phyloP scores from a whole-genome alignment of 371 early-diverging fungal genomes.

The Mucor lusitanicus region DNA sequence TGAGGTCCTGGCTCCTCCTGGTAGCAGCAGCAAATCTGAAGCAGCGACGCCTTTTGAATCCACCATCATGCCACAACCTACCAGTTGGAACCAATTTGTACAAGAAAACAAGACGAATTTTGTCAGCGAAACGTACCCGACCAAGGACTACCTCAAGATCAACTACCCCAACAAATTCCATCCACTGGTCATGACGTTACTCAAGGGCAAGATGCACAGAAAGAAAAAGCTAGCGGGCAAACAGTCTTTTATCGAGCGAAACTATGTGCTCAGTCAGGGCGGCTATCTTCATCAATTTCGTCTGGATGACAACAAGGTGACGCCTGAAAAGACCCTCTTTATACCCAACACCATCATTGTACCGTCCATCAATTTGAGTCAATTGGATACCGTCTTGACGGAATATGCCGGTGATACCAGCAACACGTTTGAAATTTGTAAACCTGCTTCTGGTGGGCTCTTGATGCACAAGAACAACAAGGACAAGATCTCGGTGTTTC shows the following conservation, averaged over 20 bases:
- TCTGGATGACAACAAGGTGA: constrained; percentile 36
- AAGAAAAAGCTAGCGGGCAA: constrained; percentile 39
- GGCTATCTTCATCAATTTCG: constrained; percentile 50
- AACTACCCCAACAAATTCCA: constrained; percentile 49
- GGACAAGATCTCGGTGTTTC: constrained; percentile 23
- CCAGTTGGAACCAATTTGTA: constrained; percentile 38
- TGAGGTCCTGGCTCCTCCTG: constrained; percentile 17
- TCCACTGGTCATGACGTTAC: constrained; percentile 41
- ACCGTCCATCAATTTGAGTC: constrained; percentile 27
- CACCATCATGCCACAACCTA: constrained; percentile 28
- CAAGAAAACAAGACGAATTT: constrained; percentile 32
- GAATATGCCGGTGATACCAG: not conserved
- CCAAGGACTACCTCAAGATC: constrained; percentile 43
- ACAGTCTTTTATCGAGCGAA: constrained; percentile 38
- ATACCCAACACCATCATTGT: constrained; percentile 32
- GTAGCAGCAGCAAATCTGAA: no score
- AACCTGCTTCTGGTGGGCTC: constrained; percentile 24
- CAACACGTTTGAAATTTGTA: constrained; percentile 24
- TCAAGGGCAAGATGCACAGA: constrained; percentile 41
- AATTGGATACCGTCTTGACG: not conserved
- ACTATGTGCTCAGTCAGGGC: constrained; percentile 44
- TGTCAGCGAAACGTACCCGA: constrained; percentile 34
- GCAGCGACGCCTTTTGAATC: constrained; percentile 27
- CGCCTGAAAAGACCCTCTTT: constrained; percentile 43
- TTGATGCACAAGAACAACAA: no score